These are phyloP conservation scores for Aaosphaeria arxii DNA, from an alignment of 2,329 filamentous ascomycete species.

Conservation along the genomic window DNA sequence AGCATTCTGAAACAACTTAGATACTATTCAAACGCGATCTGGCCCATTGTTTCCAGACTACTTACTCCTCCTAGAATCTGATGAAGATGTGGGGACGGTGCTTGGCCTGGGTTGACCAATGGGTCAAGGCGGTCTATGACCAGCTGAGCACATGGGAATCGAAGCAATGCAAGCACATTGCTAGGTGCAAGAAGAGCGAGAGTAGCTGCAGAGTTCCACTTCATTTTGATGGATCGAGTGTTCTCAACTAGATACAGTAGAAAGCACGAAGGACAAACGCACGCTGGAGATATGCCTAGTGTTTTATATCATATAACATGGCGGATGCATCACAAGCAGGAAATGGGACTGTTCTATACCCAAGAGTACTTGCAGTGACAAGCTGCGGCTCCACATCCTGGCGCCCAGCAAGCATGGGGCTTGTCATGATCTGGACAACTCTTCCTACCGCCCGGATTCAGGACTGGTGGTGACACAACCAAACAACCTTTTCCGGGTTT, in stretches of 20 bases:
- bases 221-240: constrained; percentile 12
- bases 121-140: constrained; percentile 22
- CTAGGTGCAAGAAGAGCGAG: constrained; percentile 14
- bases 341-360: too few relatives aligned
- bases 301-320: neutral
- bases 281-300: neutral
- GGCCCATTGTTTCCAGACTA: neutral
- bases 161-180: constrained; percentile 13
- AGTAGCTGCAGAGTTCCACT: constrained; percentile 5
- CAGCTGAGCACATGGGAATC: constrained; percentile 23
- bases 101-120: constrained; percentile 18
- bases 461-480: too few relatives aligned
- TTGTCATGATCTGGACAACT: too few relatives aligned
- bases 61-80: constrained; percentile 20
- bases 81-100: constrained; percentile 22
- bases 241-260: too few relatives aligned
- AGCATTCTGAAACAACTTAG: constrained; percentile 12
- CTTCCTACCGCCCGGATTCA: too few relatives aligned
- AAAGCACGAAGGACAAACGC: too few relatives aligned
- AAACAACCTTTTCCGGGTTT: too few relatives aligned
- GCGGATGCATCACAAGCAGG: too few relatives aligned
- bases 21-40: neutral
- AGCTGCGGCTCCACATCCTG: too few relatives aligned
- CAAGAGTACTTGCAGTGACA: too few relatives aligned
- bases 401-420: too few relatives aligned